Conservation (phyloP, 164 flowering plant genomes). For the Magnolia changhungtana region DNA sequence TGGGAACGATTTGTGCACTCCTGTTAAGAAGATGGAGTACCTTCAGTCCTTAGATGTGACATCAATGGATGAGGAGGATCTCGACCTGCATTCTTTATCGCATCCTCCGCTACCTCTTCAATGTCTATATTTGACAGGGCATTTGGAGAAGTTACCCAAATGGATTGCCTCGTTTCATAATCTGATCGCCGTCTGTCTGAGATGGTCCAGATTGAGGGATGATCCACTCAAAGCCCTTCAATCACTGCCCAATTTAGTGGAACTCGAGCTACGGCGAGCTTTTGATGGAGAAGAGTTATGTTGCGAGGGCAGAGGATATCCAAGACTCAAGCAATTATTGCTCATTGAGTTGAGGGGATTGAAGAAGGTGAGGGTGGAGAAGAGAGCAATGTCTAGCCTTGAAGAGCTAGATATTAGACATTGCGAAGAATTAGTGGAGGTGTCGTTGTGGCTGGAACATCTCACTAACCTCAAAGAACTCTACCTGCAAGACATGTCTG, state of each 20-base stretch:
- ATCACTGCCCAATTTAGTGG: not conserved
- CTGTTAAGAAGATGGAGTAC: conserved; percentile 30
- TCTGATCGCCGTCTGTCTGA: not conserved
- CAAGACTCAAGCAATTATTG: not conserved
- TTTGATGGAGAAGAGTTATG: not conserved
- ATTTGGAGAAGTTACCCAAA: not conserved
- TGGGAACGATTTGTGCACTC: conserved; percentile 24
- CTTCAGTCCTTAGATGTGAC: conserved; percentile 25
- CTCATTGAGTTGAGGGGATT: not conserved
- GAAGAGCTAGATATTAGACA: not conserved
- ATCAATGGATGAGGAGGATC: conserved; percentile 20
- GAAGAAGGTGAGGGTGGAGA: not conserved
- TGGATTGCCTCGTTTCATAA: not conserved
- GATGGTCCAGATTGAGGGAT: not conserved
- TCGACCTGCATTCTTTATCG: conserved; percentile 23
- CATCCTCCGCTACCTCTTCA: conserved; percentile 1
- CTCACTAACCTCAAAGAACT: not conserved
- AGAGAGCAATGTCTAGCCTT: not conserved
- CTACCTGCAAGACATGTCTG: not conserved
- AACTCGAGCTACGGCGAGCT: not conserved
- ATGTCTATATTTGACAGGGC: not conserved
- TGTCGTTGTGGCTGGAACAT: not conserved
- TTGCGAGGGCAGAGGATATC: not conserved
- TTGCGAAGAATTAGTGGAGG: not conserved
- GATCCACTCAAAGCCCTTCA: not conserved